Base-by-base conservation (phyloP, 495 filamentous ascomycete species). In the Cercophora newfieldiana region DNA sequence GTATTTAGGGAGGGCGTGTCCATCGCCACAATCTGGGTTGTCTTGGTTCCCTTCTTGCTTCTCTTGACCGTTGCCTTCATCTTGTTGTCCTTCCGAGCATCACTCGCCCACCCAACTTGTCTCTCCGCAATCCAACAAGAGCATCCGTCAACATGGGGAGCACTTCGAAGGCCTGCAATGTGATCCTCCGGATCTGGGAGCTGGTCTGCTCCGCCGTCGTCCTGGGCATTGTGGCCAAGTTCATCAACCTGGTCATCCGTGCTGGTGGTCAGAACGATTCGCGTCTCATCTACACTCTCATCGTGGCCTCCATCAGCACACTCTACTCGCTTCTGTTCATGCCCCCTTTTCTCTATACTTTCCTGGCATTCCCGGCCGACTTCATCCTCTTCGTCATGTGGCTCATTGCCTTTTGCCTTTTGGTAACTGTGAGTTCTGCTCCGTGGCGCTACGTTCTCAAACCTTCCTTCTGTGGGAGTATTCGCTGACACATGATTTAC, bases 371-470 rank as follows among this genome's bases (percentile, higher is more conserved):
- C 21, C 66, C 72, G 7, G 31, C 44, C 19, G 72, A 75, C 54
- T 63, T 72, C 21, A 55, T 63, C 30, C 51, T 75, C 0, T 73
- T 75, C 59, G 31, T 71, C 30, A 61, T 66, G 65, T 75, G 72
- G 72, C 58, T 75, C 12, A 61, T 71, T 1, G 65, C 64, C 7
- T 75, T 75, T 47, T 65, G 55, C 26, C 69, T 75, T 3, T 19
- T 72, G 44, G 56, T 58, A 6, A 55, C 61, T 21, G 72, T 75
- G 60, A 48, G 69, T 63, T 7, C 18, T 44, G 12, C 26, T 47
- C n/a, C n/a, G n/a, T n/a, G n/a, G n/a, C n/a, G n/a, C n/a, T n/a
- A n/a, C n/a, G n/a, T n/a, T n/a, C n/a, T n/a, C n/a, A n/a, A n/a
- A n/a, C n/a, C n/a, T n/a, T n/a, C n/a, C n/a, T n/a, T n/a, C n/a